Conservation (phyloP, 2,329 filamentous ascomycete species). For the Thelonectria olida region DNA sequence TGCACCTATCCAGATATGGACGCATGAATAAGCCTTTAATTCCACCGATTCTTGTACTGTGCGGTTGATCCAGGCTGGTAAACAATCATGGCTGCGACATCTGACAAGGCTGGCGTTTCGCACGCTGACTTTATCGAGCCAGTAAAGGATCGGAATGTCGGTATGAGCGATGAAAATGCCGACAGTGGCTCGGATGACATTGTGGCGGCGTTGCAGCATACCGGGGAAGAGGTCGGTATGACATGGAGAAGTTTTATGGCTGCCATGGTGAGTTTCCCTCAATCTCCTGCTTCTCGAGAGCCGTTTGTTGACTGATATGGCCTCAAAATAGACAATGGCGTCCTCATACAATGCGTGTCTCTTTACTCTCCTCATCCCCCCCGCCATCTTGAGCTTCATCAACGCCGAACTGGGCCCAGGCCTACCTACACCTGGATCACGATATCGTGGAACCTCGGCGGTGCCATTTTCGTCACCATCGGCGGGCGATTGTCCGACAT, state of each 20-base stretch:
- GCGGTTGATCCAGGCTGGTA: too few relatives aligned
- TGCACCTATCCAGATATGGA: too few relatives aligned
- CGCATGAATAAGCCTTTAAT: too few relatives aligned
- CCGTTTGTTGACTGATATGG: background rate
- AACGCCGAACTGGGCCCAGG: slow-evolving; percentile 46
- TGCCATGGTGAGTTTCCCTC: slow-evolving; percentile 3
- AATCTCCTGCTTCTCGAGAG: background rate
- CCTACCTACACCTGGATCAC: slow-evolving; percentile 48
- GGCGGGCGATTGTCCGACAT: slow-evolving; percentile 50
- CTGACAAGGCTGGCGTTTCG: slow-evolving; percentile 10
- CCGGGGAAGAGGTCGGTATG: slow-evolving; percentile 20
- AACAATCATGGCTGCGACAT: slow-evolving; percentile 4
- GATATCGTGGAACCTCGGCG: slow-evolving; percentile 44
- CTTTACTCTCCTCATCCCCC: slow-evolving; percentile 47
- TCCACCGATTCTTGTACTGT: too few relatives aligned
- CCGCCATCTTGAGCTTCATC: slow-evolving; percentile 45
- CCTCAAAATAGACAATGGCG: slow-evolving; percentile 12
- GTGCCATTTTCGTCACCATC: slow-evolving; percentile 46
- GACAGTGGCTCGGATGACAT: slow-evolving; percentile 5
- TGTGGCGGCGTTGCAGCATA: slow-evolving; percentile 16
- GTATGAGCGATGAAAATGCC: background rate
- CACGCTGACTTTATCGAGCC: slow-evolving; percentile 12
- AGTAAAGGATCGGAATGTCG: background rate
- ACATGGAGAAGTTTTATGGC: slow-evolving; percentile 23
- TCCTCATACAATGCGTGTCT: slow-evolving; percentile 43